A percentile compares a stretch with the other conserved stretches of the same genome.
phyloP scores from a whole-genome alignment of 345 rosid species.

The Hibiscus mutabilis region DNA sequence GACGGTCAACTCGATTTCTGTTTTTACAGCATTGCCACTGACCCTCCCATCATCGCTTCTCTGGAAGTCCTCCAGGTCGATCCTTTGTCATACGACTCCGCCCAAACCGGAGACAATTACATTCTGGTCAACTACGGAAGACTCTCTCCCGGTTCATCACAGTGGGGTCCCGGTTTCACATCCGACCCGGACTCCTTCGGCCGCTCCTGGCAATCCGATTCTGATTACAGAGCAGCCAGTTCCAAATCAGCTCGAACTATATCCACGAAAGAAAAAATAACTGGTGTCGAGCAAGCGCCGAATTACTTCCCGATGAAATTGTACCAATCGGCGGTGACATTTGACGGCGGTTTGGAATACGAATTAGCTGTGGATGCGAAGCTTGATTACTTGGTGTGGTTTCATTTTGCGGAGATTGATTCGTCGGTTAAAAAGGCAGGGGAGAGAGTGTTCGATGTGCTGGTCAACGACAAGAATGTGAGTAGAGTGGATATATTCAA shows the following conservation, averaged over 20 bases:
- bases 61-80: conserved; percentile 67
- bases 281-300: conserved; percentile 49
- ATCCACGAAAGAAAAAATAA: conserved; percentile 40
- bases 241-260: conserved; percentile 30
- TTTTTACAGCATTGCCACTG: conserved; percentile 92
- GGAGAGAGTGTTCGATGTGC: conserved; percentile 66
- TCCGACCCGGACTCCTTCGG: conserved; percentile 74
- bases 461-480: conserved; percentile 61
- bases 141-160: conserved; percentile 56
- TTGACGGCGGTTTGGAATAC: conserved; percentile 44
- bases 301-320: conserved; percentile 92
- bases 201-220: conserved; percentile 87
- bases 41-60: conserved; percentile 84
- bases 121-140: conserved; percentile 85
- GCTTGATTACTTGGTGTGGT: conserved; percentile 86
- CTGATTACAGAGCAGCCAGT: conserved; percentile 23
- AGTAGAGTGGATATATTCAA: conserved; percentile 59
- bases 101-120: conserved; percentile 33
- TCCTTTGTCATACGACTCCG: conserved; percentile 55
- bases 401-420: conserved; percentile 95
- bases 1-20: conserved; percentile 87
- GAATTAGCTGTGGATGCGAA: conserved; percentile 76
- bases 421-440: conserved; percentile 53
- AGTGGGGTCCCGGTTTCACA: conserved; percentile 94
- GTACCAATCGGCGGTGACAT: conserved; percentile 69